These are phyloP conservation scores for Gremmenia infestans DNA, from an alignment of 2,329 filamentous ascomycete genomes.

Conservation along the genomic window DNA sequence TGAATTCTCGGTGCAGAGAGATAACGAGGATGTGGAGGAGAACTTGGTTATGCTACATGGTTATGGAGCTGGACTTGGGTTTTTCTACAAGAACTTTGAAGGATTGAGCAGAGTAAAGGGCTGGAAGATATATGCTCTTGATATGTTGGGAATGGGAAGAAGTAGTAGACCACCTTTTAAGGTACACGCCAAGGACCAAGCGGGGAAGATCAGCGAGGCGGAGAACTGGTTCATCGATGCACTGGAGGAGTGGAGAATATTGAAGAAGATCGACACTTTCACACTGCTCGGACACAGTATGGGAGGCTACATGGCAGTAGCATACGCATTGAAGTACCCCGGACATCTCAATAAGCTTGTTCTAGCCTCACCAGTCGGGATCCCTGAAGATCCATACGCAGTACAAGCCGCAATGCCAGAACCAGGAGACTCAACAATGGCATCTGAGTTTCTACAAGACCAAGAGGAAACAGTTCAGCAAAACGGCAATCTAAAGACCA, in stretches of 20 bases:
- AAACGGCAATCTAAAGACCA: constrained; percentile 30
- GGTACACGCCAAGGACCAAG: constrained; percentile 74
- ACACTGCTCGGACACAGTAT: constrained; percentile 90
- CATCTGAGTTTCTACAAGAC: constrained; percentile 75
- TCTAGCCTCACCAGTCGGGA: constrained; percentile 86
- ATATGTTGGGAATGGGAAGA: constrained; percentile 92
- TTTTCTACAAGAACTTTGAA: constrained; percentile 99
- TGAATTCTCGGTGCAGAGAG: constrained; percentile 83
- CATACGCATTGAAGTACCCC: constrained; percentile 94
- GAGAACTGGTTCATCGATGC: constrained; percentile 96
- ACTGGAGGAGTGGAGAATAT: constrained; percentile 89
- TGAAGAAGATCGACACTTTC: constrained; percentile 85
- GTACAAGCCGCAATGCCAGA: constrained; percentile 77
- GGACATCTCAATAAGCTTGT: constrained; percentile 94
- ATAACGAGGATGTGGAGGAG: constrained; percentile 74
- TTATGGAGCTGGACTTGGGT: constrained; percentile 91
- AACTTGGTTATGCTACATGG: constrained; percentile 94
- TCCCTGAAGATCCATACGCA: constrained; percentile 91
- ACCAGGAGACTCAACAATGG: constrained; percentile 65
- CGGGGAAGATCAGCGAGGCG: constrained; percentile 78
- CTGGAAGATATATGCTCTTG: constrained; percentile 90
- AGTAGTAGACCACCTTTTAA: constrained; percentile 79
- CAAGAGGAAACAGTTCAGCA: constrained; percentile 45
- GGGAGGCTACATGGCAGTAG: constrained; percentile 90
- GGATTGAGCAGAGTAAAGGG: constrained; percentile 70